Evolutionary conservation across 176 grass and related monocot genomes (phyloP).

Genomic region (Elymus sibiricus): DNA sequence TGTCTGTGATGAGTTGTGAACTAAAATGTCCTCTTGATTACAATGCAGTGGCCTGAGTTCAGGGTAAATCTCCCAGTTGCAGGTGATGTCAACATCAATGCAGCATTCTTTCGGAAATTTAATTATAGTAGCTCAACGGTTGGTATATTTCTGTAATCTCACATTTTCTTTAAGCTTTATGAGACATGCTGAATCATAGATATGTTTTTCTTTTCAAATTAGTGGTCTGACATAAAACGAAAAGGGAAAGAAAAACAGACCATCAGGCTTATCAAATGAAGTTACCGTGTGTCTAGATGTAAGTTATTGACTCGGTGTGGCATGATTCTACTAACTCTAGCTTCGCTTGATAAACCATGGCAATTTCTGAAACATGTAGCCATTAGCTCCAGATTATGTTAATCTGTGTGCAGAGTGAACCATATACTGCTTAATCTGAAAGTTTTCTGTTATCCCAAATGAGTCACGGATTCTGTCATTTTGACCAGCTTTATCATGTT

Average conservation of each 20-base stretch:
- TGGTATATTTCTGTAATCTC: conserved; percentile 30
- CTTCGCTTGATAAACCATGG: background rate
- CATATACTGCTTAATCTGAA: background rate
- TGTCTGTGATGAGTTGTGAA: conserved; percentile 18
- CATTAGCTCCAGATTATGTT: background rate
- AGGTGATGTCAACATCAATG: conserved; percentile 83
- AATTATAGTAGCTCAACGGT: conserved; percentile 90
- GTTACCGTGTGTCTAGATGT: background rate
- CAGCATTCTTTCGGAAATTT: conserved; percentile 85
- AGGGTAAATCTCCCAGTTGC: conserved; percentile 54
- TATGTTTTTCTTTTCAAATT: background rate
- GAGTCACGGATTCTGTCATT: background rate
- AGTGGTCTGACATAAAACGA: background rate
- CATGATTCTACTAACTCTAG: background rate
- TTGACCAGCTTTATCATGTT: background rate
- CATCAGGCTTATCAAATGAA: background rate
- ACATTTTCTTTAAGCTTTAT: background rate
- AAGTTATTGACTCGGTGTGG: background rate
- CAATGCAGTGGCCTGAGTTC: conserved; percentile 88
- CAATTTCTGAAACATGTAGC: background rate
- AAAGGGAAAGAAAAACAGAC: background rate
- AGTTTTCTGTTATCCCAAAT: background rate
- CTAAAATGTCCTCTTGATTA: conserved; percentile 18
- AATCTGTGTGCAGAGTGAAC: background rate
- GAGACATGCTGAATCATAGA: background rate